phyloP scores from a whole-genome alignment of 306 rosid genomes.

The Cicer chorassanicum region DNA sequence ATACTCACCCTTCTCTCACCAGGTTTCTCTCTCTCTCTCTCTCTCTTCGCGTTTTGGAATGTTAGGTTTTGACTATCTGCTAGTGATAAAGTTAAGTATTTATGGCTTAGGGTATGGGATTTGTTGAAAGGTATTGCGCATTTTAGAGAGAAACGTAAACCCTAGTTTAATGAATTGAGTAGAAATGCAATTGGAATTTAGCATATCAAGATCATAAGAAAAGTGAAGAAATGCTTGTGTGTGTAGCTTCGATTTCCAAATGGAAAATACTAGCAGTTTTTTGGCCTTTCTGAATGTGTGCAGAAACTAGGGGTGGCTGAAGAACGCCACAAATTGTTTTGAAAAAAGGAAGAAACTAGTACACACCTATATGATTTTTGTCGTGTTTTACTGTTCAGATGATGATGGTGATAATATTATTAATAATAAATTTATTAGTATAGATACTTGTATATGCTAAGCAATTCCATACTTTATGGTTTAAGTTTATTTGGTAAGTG shows the following conservation, averaged over 20 bases:
- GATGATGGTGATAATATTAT: not conserved
- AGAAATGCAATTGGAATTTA: slow-evolving; percentile 9
- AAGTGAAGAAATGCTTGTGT: not conserved
- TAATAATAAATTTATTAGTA: not conserved
- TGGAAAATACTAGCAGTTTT: slow-evolving; percentile 21
- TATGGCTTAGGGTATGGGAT: slow-evolving; percentile 36
- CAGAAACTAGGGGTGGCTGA: not conserved
- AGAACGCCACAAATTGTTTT: not conserved
- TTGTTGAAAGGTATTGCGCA: slow-evolving; percentile 2
- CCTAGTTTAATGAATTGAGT: slow-evolving; percentile 34
- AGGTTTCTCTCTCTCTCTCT: slow-evolving; percentile 42
- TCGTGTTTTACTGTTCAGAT: slow-evolving; percentile 1
- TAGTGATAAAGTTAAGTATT: not conserved
- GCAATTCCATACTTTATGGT: not conserved
- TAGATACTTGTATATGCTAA: not conserved
- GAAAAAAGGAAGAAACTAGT: not conserved
- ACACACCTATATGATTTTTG: not conserved
- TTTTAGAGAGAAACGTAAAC: slow-evolving; percentile 21
- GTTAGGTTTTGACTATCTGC: slow-evolving; percentile 29
- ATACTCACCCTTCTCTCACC: slow-evolving; percentile 2
- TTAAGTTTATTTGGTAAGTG: slow-evolving; percentile 13
- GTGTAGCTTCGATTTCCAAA: slow-evolving; percentile 16
- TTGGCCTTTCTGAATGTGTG: not conserved
- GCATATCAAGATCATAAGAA: not conserved
- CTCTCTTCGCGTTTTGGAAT: slow-evolving; percentile 19